Percentiles rank a stretch among this genome's conserved stretches.
phyloP scores from a whole-genome alignment of 176 grass and related monocot species.

The Aegilops bicornis region DNA sequence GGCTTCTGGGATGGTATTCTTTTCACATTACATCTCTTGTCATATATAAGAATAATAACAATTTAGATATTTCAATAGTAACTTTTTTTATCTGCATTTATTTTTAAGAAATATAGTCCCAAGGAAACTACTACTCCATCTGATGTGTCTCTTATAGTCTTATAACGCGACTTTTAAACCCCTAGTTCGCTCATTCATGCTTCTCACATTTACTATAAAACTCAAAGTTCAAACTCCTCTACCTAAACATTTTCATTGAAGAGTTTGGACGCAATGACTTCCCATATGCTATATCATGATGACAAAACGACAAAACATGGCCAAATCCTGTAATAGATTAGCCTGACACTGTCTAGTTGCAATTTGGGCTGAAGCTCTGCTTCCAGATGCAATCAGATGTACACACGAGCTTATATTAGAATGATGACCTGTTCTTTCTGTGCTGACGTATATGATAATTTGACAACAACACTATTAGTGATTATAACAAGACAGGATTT shows the following conservation, averaged over 20 bases:
- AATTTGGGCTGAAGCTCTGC: neutral
- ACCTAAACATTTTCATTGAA: neutral
- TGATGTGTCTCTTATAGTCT: neutral
- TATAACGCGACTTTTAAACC: neutral
- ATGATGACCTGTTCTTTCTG: neutral
- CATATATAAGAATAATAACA: neutral
- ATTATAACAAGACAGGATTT: neutral
- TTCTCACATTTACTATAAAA: neutral
- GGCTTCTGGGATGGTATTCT: constrained; percentile 66
- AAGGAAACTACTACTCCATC: neutral
- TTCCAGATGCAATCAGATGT: neutral
- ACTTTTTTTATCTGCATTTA: neutral
- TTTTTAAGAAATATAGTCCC: constrained; percentile 1
- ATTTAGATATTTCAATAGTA: neutral
- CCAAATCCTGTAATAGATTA: neutral
- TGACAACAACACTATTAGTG: neutral
- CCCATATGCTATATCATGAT: neutral
- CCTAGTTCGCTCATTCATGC: neutral
- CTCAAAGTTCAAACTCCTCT: neutral
- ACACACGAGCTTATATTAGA: neutral
- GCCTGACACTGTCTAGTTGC: neutral
- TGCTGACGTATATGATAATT: neutral
- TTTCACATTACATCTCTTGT: constrained; percentile 25
- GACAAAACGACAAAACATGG: neutral
- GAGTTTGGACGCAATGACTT: neutral